phyloP scores from a whole-genome alignment of 495 filamentous ascomycete species.

The Neurospora hispaniola region DNA sequence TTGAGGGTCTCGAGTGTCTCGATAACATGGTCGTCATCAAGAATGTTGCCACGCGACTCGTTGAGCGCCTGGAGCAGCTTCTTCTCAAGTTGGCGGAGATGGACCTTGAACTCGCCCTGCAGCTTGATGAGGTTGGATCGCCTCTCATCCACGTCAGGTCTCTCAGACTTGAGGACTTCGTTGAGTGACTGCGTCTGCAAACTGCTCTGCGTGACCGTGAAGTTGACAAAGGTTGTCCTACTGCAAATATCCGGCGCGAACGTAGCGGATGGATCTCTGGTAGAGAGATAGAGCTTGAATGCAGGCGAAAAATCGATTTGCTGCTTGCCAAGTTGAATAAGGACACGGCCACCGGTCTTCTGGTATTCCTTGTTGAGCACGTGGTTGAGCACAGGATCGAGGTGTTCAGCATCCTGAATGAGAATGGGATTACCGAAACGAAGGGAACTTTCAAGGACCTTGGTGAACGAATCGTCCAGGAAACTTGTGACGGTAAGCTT shows the following conservation, averaged over 20 bases:
- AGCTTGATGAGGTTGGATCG: constrained; percentile 95
- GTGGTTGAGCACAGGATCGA: constrained; percentile 96
- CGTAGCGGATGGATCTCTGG: constrained; percentile 86
- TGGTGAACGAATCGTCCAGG: constrained; percentile 94
- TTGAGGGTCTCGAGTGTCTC: constrained; percentile 97
- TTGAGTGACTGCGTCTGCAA: constrained; percentile 95
- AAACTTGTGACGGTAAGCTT: constrained; percentile 96
- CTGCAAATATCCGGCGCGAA: constrained; percentile 99
- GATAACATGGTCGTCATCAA: constrained; percentile 96
- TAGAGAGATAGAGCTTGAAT: constrained; percentile 93
- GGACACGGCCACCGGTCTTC: constrained; percentile 95
- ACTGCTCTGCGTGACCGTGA: constrained; percentile 97
- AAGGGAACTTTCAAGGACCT: constrained; percentile 90
- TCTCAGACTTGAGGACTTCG: constrained; percentile 91
- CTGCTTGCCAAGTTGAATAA: constrained; percentile 96
- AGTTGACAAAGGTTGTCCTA: constrained; percentile 97
- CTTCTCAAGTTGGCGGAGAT: constrained; percentile 93
- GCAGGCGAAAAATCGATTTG: constrained; percentile 98
- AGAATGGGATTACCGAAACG: constrained; percentile 98
- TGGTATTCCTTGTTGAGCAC: constrained; percentile 99
- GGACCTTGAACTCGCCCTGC: constrained; percentile 96
- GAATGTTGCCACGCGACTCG: constrained; percentile 93
- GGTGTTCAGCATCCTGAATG: constrained; percentile 94
- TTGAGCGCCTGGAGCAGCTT: constrained; percentile 89
- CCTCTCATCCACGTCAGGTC: constrained; percentile 94